Base-by-base conservation (phyloP, 2,329 filamentous ascomycete species). In the Fusarium euwallaceae region DNA sequence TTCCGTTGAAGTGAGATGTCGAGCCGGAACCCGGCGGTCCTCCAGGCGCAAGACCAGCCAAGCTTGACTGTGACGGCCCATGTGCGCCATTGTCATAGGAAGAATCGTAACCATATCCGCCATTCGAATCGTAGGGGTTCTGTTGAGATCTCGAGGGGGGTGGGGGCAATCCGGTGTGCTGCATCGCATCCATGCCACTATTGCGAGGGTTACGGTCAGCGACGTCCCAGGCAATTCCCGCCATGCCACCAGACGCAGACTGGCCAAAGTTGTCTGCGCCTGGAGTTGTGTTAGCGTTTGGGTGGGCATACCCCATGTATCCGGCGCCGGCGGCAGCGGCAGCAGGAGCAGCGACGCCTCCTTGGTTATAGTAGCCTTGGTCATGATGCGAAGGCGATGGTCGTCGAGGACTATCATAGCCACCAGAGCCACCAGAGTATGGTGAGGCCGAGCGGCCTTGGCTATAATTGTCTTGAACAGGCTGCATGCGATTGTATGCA, bases 181-280 rank as follows among this genome's bases (percentile, higher is more conserved):
- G 86, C 81, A 91, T 86, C 56, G 91, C 91, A 65, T 92, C 89
- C 69, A 92, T 76, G 27, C 91, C 92, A 81, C 91, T 92, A 75
- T 92, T 88, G 71, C 91, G 86, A 71, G 90, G 87, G 82, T 92
- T 90, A 61, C 87, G 87, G 76, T 92, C 91, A 60, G 92, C 92
- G 59, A 93, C 89, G 65, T 86, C 89, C 77, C 91, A 87, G 43
- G 92, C 92, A 69, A 94, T 90, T 64, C 91, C 92, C 34, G 91
- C 87, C 82, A 94, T 91, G 66, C 91, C 92, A 76, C 91, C 92
- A 24, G 88, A 86, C 17, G 92, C 90, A 43, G 85, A 82, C 60
- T 90, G 86, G 70, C 92, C 87, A 73, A 92, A 90, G 80, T 94
- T 94, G 83, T 94, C 92, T 70, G 90, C 87, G 37, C 90, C 92